These are phyloP conservation scores for Nothophaeocryptopus gaeumannii DNA, from an alignment of 2,329 filamentous ascomycete genomes.

Conservation along the genomic window DNA sequence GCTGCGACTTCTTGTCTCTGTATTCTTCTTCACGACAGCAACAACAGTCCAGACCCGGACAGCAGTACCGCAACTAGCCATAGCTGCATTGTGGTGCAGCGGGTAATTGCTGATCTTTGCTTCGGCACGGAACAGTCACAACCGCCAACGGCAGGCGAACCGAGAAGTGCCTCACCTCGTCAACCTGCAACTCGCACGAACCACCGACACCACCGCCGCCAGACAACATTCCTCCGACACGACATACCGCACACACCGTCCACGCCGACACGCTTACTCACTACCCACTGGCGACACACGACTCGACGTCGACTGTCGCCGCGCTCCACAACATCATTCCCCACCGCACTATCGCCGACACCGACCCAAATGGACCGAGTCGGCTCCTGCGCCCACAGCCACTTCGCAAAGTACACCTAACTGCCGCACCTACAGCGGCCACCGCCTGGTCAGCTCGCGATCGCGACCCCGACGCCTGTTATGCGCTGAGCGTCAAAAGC, in stretches of 20 bases:
- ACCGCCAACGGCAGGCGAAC: too few relatives aligned
- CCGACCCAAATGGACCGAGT: constrained; percentile 53
- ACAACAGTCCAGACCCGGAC: background rate
- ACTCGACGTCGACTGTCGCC: background rate
- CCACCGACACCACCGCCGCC: background rate
- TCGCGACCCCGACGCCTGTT: constrained; percentile 22
- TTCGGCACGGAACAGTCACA: background rate
- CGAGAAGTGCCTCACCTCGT: too few relatives aligned
- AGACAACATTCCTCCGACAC: background rate
- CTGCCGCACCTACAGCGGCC: constrained; percentile 35
- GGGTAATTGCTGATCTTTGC: background rate
- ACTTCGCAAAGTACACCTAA: constrained; percentile 57
- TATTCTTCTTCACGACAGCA: background rate
- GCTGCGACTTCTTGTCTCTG: too few relatives aligned
- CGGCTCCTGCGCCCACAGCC: constrained; percentile 41
- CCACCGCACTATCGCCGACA: constrained; percentile 12
- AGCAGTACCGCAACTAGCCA: too few relatives aligned
- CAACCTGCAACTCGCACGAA: background rate
- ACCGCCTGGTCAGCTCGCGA: constrained; percentile 9
- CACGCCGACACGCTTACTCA: constrained; percentile 1
- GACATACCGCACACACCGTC: background rate
- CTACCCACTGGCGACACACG: too few relatives aligned
- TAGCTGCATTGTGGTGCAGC: background rate
- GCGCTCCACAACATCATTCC: background rate
- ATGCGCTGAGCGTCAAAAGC: constrained; percentile 29